Evolutionary conservation across 2,329 filamentous ascomycete species (phyloP), one percentile per base, ranked within the genome.

Genomic region (Microcyclosporella mali): DNA sequence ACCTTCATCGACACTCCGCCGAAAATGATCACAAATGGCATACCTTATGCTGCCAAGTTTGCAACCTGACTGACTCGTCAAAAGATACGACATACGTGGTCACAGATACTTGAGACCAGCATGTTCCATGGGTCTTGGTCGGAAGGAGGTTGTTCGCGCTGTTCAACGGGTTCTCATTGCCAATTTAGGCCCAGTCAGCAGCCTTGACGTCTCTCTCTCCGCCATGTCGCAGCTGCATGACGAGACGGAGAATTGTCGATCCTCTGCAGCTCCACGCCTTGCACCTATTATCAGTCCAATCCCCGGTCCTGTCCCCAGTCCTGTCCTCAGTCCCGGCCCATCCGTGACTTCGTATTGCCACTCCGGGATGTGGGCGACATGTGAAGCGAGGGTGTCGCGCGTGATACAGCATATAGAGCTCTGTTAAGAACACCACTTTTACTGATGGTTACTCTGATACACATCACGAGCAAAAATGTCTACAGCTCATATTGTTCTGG

Each of bases 181-280:
- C 21, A 9, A 6, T 25, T 25, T 9, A n/a, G n/a, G n/a, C n/a
- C n/a, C n/a, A n/a, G n/a, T 9, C 21, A 25, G 21, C 21, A 9
- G 21, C 21, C 21, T 9, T 25, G 21, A 25, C n/a, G n/a, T n/a
- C n/a, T n/a, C n/a, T n/a, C 4, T 36, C 33, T 36, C 33, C 33
- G 25, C 21, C 4, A 19, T 25, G 12, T 18, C 33, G 12, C 14
- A 36, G 33, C 33, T 21, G 25, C 33, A 21, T 36, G 17, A 36
- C 33, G 17, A 36, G 16, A 41, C 27, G 32, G 40, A 36, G 11
- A 30, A 36, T 12, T 31, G 33, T 41, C 21, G 32, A 41, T 41
- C 37, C 2, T 21, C 15, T n/a, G 19, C 16, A 21, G 15, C n/a
- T 8, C 17, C 18, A 31, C 28, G 10, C 16, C 28, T 32, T 19